These are phyloP conservation scores for Crepidotus variabilis DNA, from an alignment of 768 basidiomycete genomes.

Conservation along the genomic window DNA sequence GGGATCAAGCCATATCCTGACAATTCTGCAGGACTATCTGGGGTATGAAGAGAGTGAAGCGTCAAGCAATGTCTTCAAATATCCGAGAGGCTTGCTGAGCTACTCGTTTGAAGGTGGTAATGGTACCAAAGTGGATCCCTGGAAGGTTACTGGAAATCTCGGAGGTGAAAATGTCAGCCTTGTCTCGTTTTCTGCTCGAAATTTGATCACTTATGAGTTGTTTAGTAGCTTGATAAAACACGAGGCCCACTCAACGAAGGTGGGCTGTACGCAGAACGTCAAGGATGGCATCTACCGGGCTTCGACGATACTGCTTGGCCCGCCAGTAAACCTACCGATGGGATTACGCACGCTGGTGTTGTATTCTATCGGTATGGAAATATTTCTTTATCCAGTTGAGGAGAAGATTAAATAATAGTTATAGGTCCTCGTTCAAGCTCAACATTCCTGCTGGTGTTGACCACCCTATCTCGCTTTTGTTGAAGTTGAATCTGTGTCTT, in stretches of 20 bases:
- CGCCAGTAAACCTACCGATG: conserved; percentile 34
- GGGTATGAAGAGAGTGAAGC: conserved; percentile 41
- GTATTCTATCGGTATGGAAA: conserved; percentile 43
- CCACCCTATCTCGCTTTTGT: conserved; percentile 45
- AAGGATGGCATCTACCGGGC: conserved; percentile 59
- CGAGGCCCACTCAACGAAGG: conserved; percentile 62
- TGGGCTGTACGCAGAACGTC: conserved; percentile 54
- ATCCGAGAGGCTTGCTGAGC: conserved; percentile 42
- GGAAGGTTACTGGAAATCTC: conserved; percentile 43
- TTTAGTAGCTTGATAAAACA: conserved; percentile 40
- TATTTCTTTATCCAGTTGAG: not conserved
- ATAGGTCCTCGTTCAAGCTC: conserved; percentile 38
- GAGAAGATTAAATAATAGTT: not conserved
- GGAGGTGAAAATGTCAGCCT: conserved; percentile 37
- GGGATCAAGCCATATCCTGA: conserved; percentile 38
- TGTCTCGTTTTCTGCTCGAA: no score
- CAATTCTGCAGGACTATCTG: conserved; percentile 54
- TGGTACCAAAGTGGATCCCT: conserved; percentile 32
- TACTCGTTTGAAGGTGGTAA: conserved; percentile 42
- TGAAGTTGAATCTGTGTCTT: no score
- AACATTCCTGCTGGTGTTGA: conserved; percentile 42
- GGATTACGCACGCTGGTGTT: conserved; percentile 40
- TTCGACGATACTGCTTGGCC: conserved; percentile 48
- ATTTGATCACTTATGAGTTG: no score
- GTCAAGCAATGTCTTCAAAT: conserved; percentile 42